Evolutionary conservation across 176 grass and related monocot species (phyloP).

Genomic region (Triticum monococcum): DNA sequence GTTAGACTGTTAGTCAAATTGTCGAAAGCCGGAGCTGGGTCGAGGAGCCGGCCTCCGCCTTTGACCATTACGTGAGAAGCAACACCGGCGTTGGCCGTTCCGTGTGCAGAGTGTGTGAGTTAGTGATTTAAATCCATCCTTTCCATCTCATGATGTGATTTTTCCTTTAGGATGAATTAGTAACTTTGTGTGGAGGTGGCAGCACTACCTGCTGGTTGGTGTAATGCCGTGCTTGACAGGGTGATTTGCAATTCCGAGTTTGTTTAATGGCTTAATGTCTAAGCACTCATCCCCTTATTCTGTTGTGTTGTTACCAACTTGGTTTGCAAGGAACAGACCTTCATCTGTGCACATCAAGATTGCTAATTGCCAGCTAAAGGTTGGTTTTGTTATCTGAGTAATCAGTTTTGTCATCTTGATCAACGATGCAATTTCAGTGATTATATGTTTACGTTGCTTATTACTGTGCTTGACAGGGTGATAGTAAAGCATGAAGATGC

Average conservation of each 20-base stretch:
- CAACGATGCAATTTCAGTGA: conserved; percentile 7
- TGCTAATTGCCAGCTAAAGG: conserved; percentile 87
- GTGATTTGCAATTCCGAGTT: neutral
- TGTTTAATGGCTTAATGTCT: conserved; percentile 17
- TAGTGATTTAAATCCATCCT: too few relatives aligned
- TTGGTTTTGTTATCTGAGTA: conserved; percentile 28
- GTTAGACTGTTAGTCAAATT: too few relatives aligned
- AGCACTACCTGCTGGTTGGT: too few relatives aligned
- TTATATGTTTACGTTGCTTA: conserved; percentile 10
- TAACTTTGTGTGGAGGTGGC: too few relatives aligned
- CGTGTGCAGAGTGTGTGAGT: too few relatives aligned
- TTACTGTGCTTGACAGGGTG: conserved; percentile 49
- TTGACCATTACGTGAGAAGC: too few relatives aligned
- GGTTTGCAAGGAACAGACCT: conserved; percentile 74
- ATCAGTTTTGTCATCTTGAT: neutral
- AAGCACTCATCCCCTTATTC: neutral
- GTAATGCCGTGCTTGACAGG: too few relatives aligned
- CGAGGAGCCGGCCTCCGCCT: too few relatives aligned
- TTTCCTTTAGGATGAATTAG: too few relatives aligned
- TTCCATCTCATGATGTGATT: too few relatives aligned
- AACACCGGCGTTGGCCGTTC: too few relatives aligned
- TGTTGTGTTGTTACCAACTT: conserved; percentile 22
- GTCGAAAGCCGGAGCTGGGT: too few relatives aligned
- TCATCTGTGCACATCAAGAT: conserved; percentile 75
- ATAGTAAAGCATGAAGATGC: conserved; percentile 89